Percentiles rank a stretch among this genome's conserved stretches.
These are phyloP conservation scores for Mortierella sp. DNA, from an alignment of 371 early-diverging fungal species.

Conservation along the genomic window DNA sequence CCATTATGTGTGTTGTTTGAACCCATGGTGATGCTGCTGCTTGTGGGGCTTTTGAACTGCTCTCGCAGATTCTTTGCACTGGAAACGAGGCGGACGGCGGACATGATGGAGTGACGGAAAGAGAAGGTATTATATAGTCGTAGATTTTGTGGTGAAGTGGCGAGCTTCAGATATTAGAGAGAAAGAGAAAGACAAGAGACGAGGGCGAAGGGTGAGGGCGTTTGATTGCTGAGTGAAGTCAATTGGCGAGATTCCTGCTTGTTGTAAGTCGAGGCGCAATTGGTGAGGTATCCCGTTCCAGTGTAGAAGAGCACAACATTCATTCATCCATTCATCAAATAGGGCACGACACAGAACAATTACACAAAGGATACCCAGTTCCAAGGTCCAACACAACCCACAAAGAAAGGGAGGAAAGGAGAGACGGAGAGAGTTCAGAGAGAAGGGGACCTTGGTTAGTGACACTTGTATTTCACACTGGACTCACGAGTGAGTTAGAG, in stretches of 20 bases:
- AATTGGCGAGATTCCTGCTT: not conserved
- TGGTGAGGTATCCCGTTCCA: not conserved
- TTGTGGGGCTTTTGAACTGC: constrained; percentile 20
- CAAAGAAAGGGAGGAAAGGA: not conserved
- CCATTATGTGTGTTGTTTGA: constrained; percentile 24
- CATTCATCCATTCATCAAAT: not conserved
- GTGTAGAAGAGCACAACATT: not conserved
- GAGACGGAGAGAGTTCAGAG: not conserved
- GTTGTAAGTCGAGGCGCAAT: not conserved
- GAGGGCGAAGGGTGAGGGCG: constrained; percentile 1
- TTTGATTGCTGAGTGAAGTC: not conserved
- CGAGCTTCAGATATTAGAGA: not conserved
- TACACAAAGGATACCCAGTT: not conserved
- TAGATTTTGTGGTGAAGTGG: not conserved
- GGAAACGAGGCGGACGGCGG: constrained; percentile 41
- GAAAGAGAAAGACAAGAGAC: not conserved
- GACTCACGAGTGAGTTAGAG: not conserved
- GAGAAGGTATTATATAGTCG: not conserved
- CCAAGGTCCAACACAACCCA: not conserved
- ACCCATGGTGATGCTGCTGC: not conserved
- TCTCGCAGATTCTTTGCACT: constrained; percentile 49
- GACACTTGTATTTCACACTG: not conserved
- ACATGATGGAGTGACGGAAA: not conserved
- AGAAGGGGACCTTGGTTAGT: constrained; percentile 11
- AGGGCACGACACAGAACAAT: not conserved